phyloP scores from a whole-genome alignment of 768 basidiomycete genomes.

The Hygrophoropsis aurantiaca region DNA sequence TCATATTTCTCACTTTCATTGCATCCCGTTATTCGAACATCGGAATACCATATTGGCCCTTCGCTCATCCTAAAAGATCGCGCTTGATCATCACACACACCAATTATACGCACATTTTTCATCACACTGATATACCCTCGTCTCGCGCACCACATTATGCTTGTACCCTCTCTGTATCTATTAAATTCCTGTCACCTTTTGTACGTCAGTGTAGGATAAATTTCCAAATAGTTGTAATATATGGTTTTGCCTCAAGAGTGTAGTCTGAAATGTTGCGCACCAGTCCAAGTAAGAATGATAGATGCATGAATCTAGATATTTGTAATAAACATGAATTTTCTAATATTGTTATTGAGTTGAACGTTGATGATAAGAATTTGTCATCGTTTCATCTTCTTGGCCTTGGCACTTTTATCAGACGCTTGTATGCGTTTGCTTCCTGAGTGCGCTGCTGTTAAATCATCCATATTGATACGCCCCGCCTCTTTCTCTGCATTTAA shows the following conservation, averaged over 20 bases:
- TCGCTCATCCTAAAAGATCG: too few relatives aligned
- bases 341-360: too few relatives aligned
- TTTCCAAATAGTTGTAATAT: background rate
- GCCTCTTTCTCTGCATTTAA: slow-evolving; percentile 51
- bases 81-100: too few relatives aligned
- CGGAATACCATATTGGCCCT: too few relatives aligned
- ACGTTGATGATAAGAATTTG: background rate
- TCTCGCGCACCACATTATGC: background rate
- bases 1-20: too few relatives aligned
- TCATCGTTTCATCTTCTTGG: slow-evolving; percentile 33
- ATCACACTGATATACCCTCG: too few relatives aligned
- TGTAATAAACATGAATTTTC: too few relatives aligned
- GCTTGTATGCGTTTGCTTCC: slow-evolving; percentile 26
- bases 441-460: slow-evolving; percentile 15
- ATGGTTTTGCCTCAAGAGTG: too few relatives aligned
- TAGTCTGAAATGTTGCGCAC: too few relatives aligned
- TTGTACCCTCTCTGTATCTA: slow-evolving; percentile 17
- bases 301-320: too few relatives aligned
- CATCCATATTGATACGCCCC: slow-evolving; percentile 42
- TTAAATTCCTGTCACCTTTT: slow-evolving; percentile 5
- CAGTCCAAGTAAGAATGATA: too few relatives aligned
- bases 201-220: slow-evolving; percentile 1
- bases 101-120: too few relatives aligned
- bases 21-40: background rate
- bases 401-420: slow-evolving; percentile 11